Base-by-base conservation (phyloP, 2,329 filamentous ascomycete species). In the Aureobasidium sp. region DNA sequence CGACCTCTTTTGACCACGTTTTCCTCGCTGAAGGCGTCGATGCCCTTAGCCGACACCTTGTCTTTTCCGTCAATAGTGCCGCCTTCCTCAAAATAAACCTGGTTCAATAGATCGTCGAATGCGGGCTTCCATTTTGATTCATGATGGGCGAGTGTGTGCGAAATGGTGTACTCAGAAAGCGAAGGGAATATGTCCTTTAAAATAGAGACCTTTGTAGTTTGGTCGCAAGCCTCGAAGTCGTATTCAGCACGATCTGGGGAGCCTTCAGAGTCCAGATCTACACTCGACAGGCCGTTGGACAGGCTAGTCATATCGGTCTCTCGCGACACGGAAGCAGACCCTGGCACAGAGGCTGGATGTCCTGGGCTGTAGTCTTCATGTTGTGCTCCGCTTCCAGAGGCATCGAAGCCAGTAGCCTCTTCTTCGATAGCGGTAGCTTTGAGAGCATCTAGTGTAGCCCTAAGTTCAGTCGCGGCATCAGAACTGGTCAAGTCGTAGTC, bases 51-150 rank as follows among this genome's bases (percentile, higher is more conserved):
- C 1, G 78, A 71, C 5, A 77, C 69, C 20, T 76, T 73, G 37
- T 74, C 76, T 51, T 74, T 72, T 2, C 72, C 76, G 3, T 79
- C 76, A 41, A 74, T 75, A 17, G 82, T 78, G 60, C 84, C 79
- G 0, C 83, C 83, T 62, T 91, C 84, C 63, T 90, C 85, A 5
- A 97, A 85, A 69, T 87, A 91, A 23, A 89, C 85, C 15, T 90
- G 80, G 66, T 89, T 95, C 36, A 97, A 81, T 13, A 97, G 78
- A 63, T 91, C 86, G 68, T 96, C 91, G 65, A 95, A 86, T 1
- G 90, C 85, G 15, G 80, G 79, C 63, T 86, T 83, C 42, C 89
- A 83, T 66, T 90, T 84, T 0, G 87, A 84, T 12, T 83, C 80
- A 34, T 80, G 84, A 69, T 90, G 89, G 66, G 83, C 84, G 56